A percentile compares a stretch with the other conserved stretches of the same genome.
Conservation (phyloP, 2,329 filamentous ascomycete genomes). For the Trichoderma sp. region DNA sequence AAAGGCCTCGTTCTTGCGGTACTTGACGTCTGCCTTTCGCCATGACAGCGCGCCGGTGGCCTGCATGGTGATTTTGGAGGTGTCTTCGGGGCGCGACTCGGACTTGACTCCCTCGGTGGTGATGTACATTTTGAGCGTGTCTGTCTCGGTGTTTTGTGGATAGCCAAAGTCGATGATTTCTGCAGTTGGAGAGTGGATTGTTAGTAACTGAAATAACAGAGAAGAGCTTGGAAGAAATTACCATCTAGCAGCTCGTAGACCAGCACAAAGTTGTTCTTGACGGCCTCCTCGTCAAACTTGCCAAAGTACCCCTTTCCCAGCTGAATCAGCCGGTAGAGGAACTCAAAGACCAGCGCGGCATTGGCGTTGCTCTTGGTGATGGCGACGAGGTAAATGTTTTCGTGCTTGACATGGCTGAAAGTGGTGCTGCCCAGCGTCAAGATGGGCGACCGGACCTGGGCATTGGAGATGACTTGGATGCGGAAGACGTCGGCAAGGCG, state of each 20-base stretch:
- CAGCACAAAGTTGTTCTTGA: slow-evolving; percentile 99
- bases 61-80: slow-evolving; percentile 98
- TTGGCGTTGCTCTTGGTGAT: slow-evolving; percentile 99
- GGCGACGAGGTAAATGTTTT: slow-evolving; percentile 97
- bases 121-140: slow-evolving; percentile 99
- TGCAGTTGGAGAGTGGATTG: slow-evolving; percentile 33
- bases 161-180: slow-evolving; percentile 99
- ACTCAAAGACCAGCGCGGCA: slow-evolving; percentile 96
- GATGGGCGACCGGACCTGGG: slow-evolving; percentile 95
- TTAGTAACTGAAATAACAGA: not conserved
- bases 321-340: slow-evolving; percentile 86
- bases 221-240: slow-evolving; percentile 38
- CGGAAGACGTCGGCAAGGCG: slow-evolving; percentile 98
- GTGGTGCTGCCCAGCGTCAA: slow-evolving; percentile 96
- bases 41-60: slow-evolving; percentile 95
- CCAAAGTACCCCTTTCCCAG: slow-evolving; percentile 95
- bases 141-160: slow-evolving; percentile 97
- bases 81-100: slow-evolving; percentile 80
- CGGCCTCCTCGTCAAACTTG: slow-evolving; percentile 98
- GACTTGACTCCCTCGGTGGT: slow-evolving; percentile 98
- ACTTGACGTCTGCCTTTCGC: slow-evolving; percentile 96
- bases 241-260: slow-evolving; percentile 96
- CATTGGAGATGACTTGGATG: slow-evolving; percentile 98
- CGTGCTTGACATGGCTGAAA: slow-evolving; percentile 98
- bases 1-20: slow-evolving; percentile 98